Base-by-base conservation (phyloP, 306 rosid species). In the Astragalus glycyphyllos region DNA sequence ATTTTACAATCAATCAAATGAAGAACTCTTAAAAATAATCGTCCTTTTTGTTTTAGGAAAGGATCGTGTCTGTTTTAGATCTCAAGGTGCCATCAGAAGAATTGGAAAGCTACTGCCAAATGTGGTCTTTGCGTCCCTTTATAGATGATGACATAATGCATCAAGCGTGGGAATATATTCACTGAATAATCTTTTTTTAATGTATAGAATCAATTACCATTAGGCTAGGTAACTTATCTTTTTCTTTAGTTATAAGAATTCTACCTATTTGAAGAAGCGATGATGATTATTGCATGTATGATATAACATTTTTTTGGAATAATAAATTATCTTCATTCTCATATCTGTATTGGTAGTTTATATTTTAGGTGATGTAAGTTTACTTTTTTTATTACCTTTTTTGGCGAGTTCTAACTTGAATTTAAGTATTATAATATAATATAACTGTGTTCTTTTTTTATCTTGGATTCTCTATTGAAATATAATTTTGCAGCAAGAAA, bases 61-160 rank as follows among this genome's bases (percentile, higher is more conserved):
- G 74, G 80, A 86, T 90, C 7, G 76, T 92, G 62, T 86, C 81
- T 49, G 86, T 87, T 35, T 69, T 88, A 51, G 86, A 81, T 78
- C 83, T 67, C 68, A 82, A 84, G 71, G 59, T 83, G 42, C 55
- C 90, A 9, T 74, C 90, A 1, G 90, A 84, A 65, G 96, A 90
- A 58, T 61, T 93, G n/a, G 90, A 78, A 73, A 81, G 84, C 76
- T 93, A 85, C 85, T 69, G 88, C 81, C 76, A 81, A 10, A 85
- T 93, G 97, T 90, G 97, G 98, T 85, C 91, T 14, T 73, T 90
- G 79, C 92, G 53, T 5, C 83, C 83, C 76, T 79, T 73, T 76
- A 79, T 73, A 51, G 62, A 79, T 35, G 83, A 87, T 17, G 87
- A 84, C 34, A 72, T 83, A 48, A 72, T 84, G 86, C 69, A 38